phyloP scores from a whole-genome alignment of 2,329 filamentous ascomycete species.

The Balansia obtecta region DNA sequence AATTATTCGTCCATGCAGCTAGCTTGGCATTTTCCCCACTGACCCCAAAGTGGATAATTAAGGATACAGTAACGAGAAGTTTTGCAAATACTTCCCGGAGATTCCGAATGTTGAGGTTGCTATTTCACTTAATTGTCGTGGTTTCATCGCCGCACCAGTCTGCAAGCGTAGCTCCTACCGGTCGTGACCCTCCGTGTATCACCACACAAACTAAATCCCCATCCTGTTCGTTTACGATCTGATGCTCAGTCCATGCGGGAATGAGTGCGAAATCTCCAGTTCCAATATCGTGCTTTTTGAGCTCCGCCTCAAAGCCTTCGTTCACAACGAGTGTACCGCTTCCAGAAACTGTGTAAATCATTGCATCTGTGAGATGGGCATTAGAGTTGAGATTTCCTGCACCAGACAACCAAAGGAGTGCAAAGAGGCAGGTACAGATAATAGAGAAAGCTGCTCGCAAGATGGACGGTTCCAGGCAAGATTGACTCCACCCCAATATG shows the following conservation, averaged over 20 bases:
- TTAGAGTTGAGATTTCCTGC: not conserved
- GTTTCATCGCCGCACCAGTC: conserved; percentile 45
- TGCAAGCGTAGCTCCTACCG: conserved; percentile 48
- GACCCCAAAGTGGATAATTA: not conserved
- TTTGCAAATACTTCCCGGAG: not conserved
- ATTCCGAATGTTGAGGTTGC: not conserved
- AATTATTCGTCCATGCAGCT: conserved; percentile 17
- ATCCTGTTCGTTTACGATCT: conserved; percentile 53
- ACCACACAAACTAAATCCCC: conserved; percentile 52
- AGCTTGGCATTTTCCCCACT: not conserved
- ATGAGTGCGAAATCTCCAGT: conserved; percentile 60
- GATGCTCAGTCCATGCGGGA: conserved; percentile 58
- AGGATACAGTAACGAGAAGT: not conserved
- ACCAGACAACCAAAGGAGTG: not conserved
- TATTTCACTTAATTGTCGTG: conserved; percentile 5
- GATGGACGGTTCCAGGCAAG: not conserved
- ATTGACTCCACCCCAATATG: no score
- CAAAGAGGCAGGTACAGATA: not conserved
- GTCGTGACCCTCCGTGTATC: conserved; percentile 46
- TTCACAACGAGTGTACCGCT: conserved; percentile 47
- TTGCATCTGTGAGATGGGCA: conserved; percentile 39
- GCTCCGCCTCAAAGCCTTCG: conserved; percentile 36
- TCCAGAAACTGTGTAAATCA: conserved; percentile 53
- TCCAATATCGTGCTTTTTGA: conserved; percentile 41
- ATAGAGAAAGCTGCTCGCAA: not conserved